Conservation (phyloP, 2,329 filamentous ascomycete genomes). For the Botrytis pseudocinerea region DNA sequence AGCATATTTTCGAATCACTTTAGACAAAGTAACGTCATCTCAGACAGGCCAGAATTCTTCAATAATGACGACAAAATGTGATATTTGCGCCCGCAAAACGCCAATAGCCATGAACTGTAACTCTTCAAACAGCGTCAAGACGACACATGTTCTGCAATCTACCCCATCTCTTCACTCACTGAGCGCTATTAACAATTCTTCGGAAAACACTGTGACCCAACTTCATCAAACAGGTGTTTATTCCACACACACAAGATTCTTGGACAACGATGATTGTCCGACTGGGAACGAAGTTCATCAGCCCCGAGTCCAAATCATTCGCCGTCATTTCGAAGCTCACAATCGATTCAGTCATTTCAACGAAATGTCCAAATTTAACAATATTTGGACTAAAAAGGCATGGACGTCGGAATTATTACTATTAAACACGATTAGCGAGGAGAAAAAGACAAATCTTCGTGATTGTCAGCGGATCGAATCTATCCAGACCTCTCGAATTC, state of each 20-base stretch:
- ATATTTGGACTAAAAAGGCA: slow-evolving; percentile 5
- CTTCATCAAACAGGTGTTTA: not conserved
- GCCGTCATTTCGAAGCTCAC: not conserved
- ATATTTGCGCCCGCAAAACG: not conserved
- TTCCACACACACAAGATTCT: not conserved
- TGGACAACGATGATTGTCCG: not conserved
- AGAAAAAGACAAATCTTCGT: too few relatives aligned
- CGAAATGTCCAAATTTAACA: not conserved
- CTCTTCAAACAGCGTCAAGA: rapidly evolving
- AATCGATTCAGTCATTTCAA: not conserved
- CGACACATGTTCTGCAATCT: not conserved
- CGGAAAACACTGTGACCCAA: rapidly evolving
- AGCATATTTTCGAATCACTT: not conserved
- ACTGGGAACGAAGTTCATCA: not conserved
- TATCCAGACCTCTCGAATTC: not conserved
- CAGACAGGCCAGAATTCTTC: not conserved
- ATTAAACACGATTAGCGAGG: not conserved
- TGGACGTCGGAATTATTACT: not conserved
- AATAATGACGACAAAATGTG: not conserved
- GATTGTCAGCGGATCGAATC: not conserved
- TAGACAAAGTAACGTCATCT: not conserved
- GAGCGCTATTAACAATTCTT: rapidly evolving
- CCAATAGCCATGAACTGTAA: not conserved
- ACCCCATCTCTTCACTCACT: too few relatives aligned
- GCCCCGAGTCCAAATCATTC: not conserved